Evolutionary conservation across 2,329 filamentous ascomycete species (phyloP), one percentile per base, ranked within the genome.

Genomic region (Escovopsis sp.): DNA sequence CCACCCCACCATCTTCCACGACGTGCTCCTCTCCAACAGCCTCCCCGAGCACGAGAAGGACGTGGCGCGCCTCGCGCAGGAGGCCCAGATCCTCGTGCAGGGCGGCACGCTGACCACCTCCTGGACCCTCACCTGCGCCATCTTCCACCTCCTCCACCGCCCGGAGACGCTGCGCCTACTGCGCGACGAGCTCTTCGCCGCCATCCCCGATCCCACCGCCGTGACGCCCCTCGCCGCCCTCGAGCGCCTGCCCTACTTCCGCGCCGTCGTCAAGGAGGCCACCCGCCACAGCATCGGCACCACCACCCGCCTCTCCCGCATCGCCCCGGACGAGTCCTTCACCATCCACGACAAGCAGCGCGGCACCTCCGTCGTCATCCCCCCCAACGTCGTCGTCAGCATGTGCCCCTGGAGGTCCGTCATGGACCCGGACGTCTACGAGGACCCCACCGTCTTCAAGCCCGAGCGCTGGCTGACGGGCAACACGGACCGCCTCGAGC

Each of bases 241-340:
- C 2, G 54, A 58, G 36, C 50, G 42, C 28, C 45, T 62, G 19
- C 57, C 57, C 0, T 70, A 68, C 41, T 56, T 71, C 18, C 49
- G 58, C 19, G 65, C 63, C n/a, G 62, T 69, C 3, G 56, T 72
- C 37, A 64, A 62, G 32, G 68, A 72, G 47, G 54, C 62, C 1
- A 52, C 70, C 43, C 60, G 69, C 6, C 49, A 68, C 4, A 60
- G 66, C 35, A 61, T 66, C 12, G 59, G 59, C 11, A 56, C 66
- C 3, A 63, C 59, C n/a, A 57, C 65, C 35, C 48, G 61, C 4
- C 53, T 70, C 2, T 61, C 67, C 35, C 64, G 68, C 1, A 50
- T 66, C 14, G 63, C 66, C 0, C 62, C 65, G 2, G 45, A 53
- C 19, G 53, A 58, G 40, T 43, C 46, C 3, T 43, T 57, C 15